Evolutionary conservation across 139 green algal genomes (phyloP).

Genomic region (Chlorella sp.): DNA sequence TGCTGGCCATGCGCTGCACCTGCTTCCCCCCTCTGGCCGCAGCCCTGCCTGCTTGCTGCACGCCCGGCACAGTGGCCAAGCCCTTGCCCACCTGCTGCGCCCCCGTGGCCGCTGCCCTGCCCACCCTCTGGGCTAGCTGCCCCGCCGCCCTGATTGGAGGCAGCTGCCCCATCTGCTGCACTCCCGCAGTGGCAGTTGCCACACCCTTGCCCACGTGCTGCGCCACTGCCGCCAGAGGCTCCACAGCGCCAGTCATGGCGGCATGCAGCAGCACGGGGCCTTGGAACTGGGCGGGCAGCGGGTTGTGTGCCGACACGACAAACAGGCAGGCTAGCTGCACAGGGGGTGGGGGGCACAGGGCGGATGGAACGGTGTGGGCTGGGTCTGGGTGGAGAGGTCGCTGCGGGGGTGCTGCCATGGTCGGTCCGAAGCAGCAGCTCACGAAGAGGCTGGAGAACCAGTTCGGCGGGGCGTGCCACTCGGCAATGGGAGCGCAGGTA

Average conservation of each 20-base stretch:
- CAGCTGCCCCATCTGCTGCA: not conserved
- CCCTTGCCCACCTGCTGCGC: no score
- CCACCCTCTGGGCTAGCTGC: not conserved
- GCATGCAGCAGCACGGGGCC: not conserved
- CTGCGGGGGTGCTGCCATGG: no score
- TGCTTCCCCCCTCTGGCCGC: no score
- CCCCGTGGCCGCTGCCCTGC: not conserved
- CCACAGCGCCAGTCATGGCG: not conserved
- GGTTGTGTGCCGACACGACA: conserved; percentile 11
- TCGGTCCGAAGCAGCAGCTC: no score
- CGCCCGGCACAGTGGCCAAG: no score
- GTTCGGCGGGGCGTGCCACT: no score
- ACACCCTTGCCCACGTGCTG: not conserved
- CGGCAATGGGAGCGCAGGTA: no score
- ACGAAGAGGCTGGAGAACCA: no score
- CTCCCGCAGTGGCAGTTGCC: not conserved
- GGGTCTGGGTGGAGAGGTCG: no score
- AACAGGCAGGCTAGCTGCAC: conserved; percentile 24
- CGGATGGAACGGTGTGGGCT: no score
- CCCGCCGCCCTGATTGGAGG: not conserved
- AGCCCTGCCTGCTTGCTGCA: no score
- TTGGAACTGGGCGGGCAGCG: not conserved
- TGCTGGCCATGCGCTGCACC: no score
- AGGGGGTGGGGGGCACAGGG: not conserved
- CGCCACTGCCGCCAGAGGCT: not conserved